Base-by-base conservation (phyloP, 2,329 filamentous ascomycete genomes). In the Clarireedia paspali region DNA sequence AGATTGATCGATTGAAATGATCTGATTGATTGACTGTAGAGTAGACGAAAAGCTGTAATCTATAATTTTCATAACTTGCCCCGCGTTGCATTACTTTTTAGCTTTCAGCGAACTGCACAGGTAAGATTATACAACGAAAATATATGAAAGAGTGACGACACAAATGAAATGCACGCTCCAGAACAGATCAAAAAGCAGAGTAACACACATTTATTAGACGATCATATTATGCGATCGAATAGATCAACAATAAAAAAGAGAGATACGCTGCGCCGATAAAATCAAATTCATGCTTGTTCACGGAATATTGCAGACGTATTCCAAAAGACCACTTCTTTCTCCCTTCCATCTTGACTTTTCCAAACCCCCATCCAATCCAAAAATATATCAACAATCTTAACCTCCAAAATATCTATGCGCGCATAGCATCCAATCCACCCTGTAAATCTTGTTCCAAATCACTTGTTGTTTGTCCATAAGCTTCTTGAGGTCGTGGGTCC, bases 371-470 rank as follows among this genome's bases (percentile, higher is more conserved):
- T 23, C 42, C 42, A 46, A 46, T 46, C 42, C 30, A 27, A 5
- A 48, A 48, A 17, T 36, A 48, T 6, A 6, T 34, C 30, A n/a
- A 48, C 6, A 6, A 15, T 23, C 23, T 47, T 47, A 24, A 34
- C 10, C 26, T 12, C 12, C n/a, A 45, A 27, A 9, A 30, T 9
- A 20, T 61, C 53, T 66, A 66, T 52, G 48, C 47, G 36, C 65
- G 64, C 63, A 65, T 66, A 50, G 62, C 65, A 65, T 70, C 68
- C 61, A 70, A 61, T 26, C 68, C 68, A 46, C 66, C 66, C 53
- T 68, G 65, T 54, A 70, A 61, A 56, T 70, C 68, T 56, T 70
- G 67, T 58, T 70, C 68, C 59, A 70, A 59, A n/a, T 67, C 68
- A 15, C 56, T 62, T 46, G 57, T 58, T n/a, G 58, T 60, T 27